A percentile compares a stretch with the other conserved stretches of the same genome.
Evolutionary conservation across 768 basidiomycete species (phyloP).

Genomic region (Rhizopogon vesiculosus): DNA sequence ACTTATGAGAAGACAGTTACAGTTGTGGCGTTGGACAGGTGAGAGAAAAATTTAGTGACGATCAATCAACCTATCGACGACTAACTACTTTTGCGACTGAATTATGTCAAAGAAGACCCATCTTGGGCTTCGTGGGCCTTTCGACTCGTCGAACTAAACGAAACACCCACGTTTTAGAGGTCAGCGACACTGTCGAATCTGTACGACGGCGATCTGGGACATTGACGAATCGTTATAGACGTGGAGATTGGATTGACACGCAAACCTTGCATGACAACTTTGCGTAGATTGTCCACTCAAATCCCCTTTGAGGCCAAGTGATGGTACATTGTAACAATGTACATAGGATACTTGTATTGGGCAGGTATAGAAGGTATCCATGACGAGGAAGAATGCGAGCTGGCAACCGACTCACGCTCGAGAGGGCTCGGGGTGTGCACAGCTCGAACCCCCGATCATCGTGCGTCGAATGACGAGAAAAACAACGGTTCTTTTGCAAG

Average conservation of each 20-base stretch:
- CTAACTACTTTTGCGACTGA: conserved; percentile 9
- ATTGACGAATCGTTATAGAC: not conserved
- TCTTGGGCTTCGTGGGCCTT: conserved; percentile 3
- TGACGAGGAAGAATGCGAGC: conserved; percentile 18
- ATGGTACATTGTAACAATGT: not conserved
- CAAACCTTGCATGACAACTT: not conserved
- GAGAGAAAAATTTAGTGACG: conserved; percentile 23
- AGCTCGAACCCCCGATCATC: conserved; percentile 19
- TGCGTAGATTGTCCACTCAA: not conserved
- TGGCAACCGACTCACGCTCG: not conserved
- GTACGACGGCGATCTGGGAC: conserved; percentile 5
- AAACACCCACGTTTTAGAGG: not conserved
- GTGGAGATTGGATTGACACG: not conserved
- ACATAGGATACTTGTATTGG: not conserved
- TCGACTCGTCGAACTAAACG: not conserved
- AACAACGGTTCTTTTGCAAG: conserved; percentile 5
- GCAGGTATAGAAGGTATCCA: conserved; percentile 20
- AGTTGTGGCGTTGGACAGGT: conserved; percentile 28
- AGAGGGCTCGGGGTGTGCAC: conserved; percentile 10
- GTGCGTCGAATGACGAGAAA: conserved; percentile 18
- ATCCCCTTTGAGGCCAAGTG: not conserved
- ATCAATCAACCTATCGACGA: conserved; percentile 21
- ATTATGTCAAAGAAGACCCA: conserved; percentile 20
- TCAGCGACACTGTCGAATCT: conserved; percentile 2
- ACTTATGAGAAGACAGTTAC: not conserved